Base-by-base conservation (phyloP, 768 basidiomycete species). In the Russula sp. region DNA sequence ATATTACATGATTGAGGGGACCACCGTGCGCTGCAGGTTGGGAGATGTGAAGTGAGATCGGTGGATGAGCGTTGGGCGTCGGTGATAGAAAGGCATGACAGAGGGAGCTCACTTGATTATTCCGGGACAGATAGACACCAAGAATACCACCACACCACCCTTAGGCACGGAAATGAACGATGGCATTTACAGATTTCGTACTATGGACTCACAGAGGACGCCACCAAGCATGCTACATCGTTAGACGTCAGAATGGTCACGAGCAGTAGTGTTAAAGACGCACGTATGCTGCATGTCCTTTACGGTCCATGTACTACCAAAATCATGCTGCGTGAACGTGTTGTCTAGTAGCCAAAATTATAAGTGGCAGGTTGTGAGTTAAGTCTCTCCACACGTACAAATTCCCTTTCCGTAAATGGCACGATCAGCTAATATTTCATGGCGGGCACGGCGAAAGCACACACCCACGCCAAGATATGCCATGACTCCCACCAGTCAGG, bases 271-370 rank as follows among this genome's bases (percentile, higher is more conserved):
- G 56, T 52, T 51, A 51, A 34, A 49, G 7, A 79, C 89, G 67
- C 71, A 92, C 86, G 92, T 93, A 74, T 96, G 94, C 70, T 95
- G 93, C 90, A 94, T 90, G 73, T 96, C 94, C 73, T 96, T 94
- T 59, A 88, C 88, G 2, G 86, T 89, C 94, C 94, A 96, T 0
- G 70, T 73, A n/a, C 80, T 80, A 9, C 91, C 90, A n/a, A n/a
- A n/a, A 55, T 85, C 89, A 72, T 97, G 94, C 71, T 94, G 90
- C 0, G 94, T 95, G 72, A 96, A 95, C 0, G 94, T 95, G 69
- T 97, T 96, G 62, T 96, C 88, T 84, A 30, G 26, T 20, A 20
- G 49, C 22, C 57, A 42, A 26, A 60, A 55, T 55, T n/a, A n/a
- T n/a, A 63, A 50, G 40, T 32, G 44, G 24, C 16, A 62, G 5